phyloP scores from a whole-genome alignment of 108 stramenopile species.

The Chaetoceros tenuissimus region DNA sequence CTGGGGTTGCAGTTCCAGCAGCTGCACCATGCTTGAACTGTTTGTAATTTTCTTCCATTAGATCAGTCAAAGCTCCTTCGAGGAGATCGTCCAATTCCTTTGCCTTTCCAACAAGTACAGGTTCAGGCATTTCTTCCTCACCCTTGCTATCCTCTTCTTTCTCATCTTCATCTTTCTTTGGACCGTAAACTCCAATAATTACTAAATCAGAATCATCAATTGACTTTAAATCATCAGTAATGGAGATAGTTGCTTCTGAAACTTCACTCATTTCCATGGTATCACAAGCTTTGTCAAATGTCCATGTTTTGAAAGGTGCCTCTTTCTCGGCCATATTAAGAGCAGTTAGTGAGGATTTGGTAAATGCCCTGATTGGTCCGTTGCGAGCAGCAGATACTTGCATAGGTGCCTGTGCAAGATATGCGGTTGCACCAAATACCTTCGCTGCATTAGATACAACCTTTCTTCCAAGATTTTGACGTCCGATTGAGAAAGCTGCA shows the following conservation, averaged over 20 bases:
- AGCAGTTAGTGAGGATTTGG: not conserved
- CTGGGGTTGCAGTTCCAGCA: slow-evolving; percentile 60
- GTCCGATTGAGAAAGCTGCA: not conserved
- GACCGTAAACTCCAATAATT: slow-evolving; percentile 59
- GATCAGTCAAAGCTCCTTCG: slow-evolving; percentile 50
- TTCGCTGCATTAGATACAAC: not conserved
- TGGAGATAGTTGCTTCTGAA: slow-evolving; percentile 20
- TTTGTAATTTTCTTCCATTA: slow-evolving; percentile 65
- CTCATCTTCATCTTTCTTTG: slow-evolving; percentile 38
- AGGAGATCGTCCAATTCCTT: slow-evolving; percentile 56
- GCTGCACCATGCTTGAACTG: slow-evolving; percentile 70
- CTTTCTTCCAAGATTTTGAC: not conserved
- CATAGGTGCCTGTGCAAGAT: not conserved
- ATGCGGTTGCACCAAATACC: not conserved
- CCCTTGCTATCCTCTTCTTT: slow-evolving; percentile 27
- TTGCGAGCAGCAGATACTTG: not conserved
- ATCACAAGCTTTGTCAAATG: slow-evolving; percentile 65
- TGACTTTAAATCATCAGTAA: slow-evolving; percentile 9
- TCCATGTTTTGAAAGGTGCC: slow-evolving; percentile 44
- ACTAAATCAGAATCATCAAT: slow-evolving; percentile 60
- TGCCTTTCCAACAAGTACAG: slow-evolving; percentile 39
- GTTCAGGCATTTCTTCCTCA: slow-evolving; percentile 31
- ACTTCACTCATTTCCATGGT: slow-evolving; percentile 68
- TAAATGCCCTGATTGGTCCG: not conserved
- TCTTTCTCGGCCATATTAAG: slow-evolving; percentile 18